A percentile compares a stretch with the other conserved stretches of the same genome.
phyloP scores from a whole-genome alignment of 139 green algal species.

The Mychonastes homosphaera region DNA sequence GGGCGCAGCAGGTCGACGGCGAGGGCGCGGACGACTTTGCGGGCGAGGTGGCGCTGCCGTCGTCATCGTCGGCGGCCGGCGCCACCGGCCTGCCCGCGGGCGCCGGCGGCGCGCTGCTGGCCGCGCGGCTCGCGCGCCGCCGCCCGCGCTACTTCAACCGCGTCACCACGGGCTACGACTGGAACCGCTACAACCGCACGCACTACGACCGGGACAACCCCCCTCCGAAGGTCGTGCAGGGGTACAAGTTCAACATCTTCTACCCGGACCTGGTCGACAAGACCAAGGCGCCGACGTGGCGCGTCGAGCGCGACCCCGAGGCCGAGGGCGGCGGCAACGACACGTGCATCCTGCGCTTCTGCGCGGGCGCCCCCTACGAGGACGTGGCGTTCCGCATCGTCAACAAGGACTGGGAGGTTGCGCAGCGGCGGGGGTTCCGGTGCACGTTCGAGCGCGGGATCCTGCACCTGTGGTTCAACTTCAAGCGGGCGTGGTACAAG shows the following conservation, averaged over 20 bases:
- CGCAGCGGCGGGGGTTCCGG: conserved; percentile 79
- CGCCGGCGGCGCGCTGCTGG: not conserved
- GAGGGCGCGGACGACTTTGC: conserved; percentile 58
- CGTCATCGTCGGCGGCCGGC: not conserved
- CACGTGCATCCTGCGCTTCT: conserved; percentile 89
- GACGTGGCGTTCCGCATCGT: conserved; percentile 71
- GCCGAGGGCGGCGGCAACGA: conserved; percentile 51
- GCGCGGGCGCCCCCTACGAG: conserved; percentile 93
- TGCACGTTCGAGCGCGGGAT: conserved; percentile 94
- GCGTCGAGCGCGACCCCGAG: conserved; percentile 59
- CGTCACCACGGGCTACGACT: conserved; percentile 77
- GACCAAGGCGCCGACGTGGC: conserved; percentile 46
- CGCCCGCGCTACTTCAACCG: conserved; percentile 99
- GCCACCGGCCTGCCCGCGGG: not conserved
- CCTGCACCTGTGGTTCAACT: conserved; percentile 99
- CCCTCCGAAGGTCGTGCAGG: conserved; percentile 92
- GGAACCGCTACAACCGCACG: conserved; percentile 99
- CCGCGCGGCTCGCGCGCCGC: conserved; percentile 48
- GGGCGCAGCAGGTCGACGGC: conserved; percentile 21
- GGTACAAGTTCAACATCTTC: conserved; percentile 99
- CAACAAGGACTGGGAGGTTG: conserved; percentile 92
- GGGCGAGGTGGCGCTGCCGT: conserved; percentile 45
- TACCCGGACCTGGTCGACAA: conserved; percentile 88
- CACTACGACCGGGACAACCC: conserved; percentile 99
- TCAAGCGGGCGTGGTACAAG: conserved; percentile 75